These are phyloP conservation scores for Mucor piriformis DNA, from an alignment of 371 early-diverging fungal species.

Conservation along the genomic window DNA sequence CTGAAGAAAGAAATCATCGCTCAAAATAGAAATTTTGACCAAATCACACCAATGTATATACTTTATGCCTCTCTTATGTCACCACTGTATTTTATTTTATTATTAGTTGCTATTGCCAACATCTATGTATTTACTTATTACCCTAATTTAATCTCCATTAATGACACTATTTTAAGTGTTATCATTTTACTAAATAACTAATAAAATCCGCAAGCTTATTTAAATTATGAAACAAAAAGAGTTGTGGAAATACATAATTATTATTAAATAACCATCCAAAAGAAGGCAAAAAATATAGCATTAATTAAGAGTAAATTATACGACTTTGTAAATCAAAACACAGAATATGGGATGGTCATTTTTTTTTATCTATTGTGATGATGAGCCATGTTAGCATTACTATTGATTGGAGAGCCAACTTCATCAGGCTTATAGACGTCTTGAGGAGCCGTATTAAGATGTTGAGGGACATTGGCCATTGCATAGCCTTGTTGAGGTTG, in stretches of 20 bases:
- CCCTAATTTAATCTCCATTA: background rate
- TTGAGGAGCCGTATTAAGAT: slow-evolving; percentile 6
- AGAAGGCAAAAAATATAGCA: background rate
- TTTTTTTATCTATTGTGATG: slow-evolving; percentile 6
- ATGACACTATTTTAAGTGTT: no score
- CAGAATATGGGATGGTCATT: background rate
- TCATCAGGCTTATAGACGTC: slow-evolving; percentile 28
- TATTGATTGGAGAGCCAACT: slow-evolving; percentile 1
- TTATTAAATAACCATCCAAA: no score
- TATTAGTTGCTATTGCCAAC: background rate
- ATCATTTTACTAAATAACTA: no score
- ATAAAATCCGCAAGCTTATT: no score
- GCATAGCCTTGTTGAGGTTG: slow-evolving; percentile 8
- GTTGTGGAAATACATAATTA: no score
- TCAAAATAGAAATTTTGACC: background rate
- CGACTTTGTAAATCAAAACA: background rate
- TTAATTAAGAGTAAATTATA: background rate
- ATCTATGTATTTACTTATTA: background rate
- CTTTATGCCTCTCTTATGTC: background rate
- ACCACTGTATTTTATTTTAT: background rate
- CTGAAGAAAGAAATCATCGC: slow-evolving; percentile 22
- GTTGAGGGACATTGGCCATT: slow-evolving; percentile 4
- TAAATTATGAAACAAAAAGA: no score
- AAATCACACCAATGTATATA: background rate
- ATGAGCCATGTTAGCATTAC: slow-evolving; percentile 3